phyloP scores from a whole-genome alignment of 768 basidiomycete genomes.

The Epithele typhae region DNA sequence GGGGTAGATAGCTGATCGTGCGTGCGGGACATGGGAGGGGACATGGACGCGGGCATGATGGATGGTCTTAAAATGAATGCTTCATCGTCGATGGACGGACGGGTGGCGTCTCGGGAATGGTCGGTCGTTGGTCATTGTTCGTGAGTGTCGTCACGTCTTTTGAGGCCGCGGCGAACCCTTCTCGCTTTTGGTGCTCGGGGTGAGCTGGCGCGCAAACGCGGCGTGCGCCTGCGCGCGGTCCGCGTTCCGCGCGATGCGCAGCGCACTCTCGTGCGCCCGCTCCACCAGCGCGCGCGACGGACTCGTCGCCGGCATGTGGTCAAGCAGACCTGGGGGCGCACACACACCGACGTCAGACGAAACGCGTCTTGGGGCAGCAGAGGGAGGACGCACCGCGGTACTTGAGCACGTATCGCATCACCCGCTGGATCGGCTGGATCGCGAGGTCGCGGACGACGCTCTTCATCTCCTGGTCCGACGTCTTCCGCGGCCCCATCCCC shows the following conservation, averaged over 20 bases:
- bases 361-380: background rate
- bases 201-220: slow-evolving; percentile 35
- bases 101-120: too few relatives aligned
- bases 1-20: too few relatives aligned
- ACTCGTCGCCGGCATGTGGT: slow-evolving; percentile 44
- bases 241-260: slow-evolving; percentile 56
- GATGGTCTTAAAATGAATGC: too few relatives aligned
- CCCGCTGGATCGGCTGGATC: slow-evolving; percentile 58
- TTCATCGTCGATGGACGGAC: too few relatives aligned
- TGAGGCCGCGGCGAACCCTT: slow-evolving; percentile 3
- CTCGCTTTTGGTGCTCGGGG: slow-evolving; percentile 9
- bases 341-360: background rate
- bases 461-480: slow-evolving; percentile 20
- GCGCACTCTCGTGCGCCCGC: slow-evolving; percentile 52
- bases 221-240: slow-evolving; percentile 56
- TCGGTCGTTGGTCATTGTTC: too few relatives aligned
- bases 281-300: slow-evolving; percentile 50
- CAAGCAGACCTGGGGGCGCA: slow-evolving; percentile 42
- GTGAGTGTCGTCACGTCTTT: background rate
- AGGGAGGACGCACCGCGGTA: slow-evolving; percentile 44
- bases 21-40: too few relatives aligned
- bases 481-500: slow-evolving; percentile 1
- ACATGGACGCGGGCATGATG: too few relatives aligned
- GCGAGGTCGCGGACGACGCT: slow-evolving; percentile 51
- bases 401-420: slow-evolving; percentile 59